Conservation (phyloP, 768 basidiomycete genomes). For the Infundibulicybe gibba region DNA sequence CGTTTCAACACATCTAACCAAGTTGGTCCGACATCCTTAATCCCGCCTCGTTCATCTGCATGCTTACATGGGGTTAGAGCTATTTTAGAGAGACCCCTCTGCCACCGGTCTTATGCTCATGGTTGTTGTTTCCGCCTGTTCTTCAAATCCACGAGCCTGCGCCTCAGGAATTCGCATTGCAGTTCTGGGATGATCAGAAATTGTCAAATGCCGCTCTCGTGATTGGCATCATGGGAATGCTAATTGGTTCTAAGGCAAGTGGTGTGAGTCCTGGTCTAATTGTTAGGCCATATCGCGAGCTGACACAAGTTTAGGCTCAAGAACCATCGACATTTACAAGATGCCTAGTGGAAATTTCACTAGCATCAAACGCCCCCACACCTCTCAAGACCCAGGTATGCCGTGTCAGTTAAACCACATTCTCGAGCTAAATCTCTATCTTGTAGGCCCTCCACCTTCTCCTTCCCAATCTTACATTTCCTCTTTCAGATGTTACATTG, state of each 20-base stretch:
- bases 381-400: slow-evolving; percentile 80
- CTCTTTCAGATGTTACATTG: slow-evolving; percentile 62
- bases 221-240: slow-evolving; percentile 81
- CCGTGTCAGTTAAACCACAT: background rate
- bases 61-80: slow-evolving; percentile 48
- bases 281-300: background rate
- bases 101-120: slow-evolving; percentile 60
- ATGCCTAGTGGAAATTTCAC: slow-evolving; percentile 81
- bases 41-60: too few species aligned
- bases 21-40: slow-evolving; percentile 35
- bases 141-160: slow-evolving; percentile 52
- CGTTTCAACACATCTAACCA: slow-evolving; percentile 95
- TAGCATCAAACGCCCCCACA: slow-evolving; percentile 94
- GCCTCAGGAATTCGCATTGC: slow-evolving; percentile 91
- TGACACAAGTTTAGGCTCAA: slow-evolving; percentile 36
- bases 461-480: slow-evolving; percentile 48
- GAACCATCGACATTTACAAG: slow-evolving; percentile 61
- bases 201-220: slow-evolving; percentile 75
- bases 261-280: slow-evolving; percentile 38
- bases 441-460: slow-evolving; percentile 43
- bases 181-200: slow-evolving; percentile 96
- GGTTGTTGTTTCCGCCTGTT: slow-evolving; percentile 67
- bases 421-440: slow-evolving; percentile 9
- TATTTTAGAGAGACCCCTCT: slow-evolving; percentile 92
- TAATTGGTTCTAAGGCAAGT: slow-evolving; percentile 47